Evolutionary conservation across 208 protist species (phyloP), one percentile per base, ranked within the genome.

Genomic region (Leptomonas seymouri): DNA sequence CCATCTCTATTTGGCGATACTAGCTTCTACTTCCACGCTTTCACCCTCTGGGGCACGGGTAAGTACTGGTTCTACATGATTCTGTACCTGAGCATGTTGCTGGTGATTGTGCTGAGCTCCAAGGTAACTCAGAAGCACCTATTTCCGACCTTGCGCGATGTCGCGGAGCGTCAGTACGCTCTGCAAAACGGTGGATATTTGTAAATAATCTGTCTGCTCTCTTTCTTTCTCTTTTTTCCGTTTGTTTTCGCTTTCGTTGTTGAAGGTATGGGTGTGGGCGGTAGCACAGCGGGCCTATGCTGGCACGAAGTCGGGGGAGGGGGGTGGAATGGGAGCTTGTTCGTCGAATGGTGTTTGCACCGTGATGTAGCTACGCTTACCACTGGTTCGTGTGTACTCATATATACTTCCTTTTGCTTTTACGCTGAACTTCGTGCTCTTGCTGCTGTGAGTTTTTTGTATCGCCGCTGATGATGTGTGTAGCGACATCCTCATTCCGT

Each of bases 11-110:
- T 93, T 31, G 75, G 81, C 14, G 75, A 81, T 21, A 78, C 64
- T 12, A 67, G 50, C 21, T 84, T 96, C 21, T 96, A 96, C 77
- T 96, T 77, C 60, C 78, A 90, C 28, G 82, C 86, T 21, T 89
- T 82, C 74, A 64, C 84, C 28, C 49, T 96, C 16, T 82, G 88
- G 71, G 39, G 66, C 3, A 84, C 66, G 16, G 76, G 45, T 1
- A 88, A 93, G 67, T 95, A 91, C 64, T 97, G 91, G 87, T 67
- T 92, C 11, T 94, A 88, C 55, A 18, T 90, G 39, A 31, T 95
- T 39, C 59, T 96, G 49, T 86, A 78, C 49, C 27, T 89, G 0
- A 68, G 87, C 27, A 54, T 51, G 39, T 63, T 88, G 21, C 72
- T 93, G 39, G 64, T 85, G 5, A 61, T 92, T 21, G 77, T 85